Conservation (phyloP, 2,329 filamentous ascomycete species). For the Cladophialophora bantiana region DNA sequence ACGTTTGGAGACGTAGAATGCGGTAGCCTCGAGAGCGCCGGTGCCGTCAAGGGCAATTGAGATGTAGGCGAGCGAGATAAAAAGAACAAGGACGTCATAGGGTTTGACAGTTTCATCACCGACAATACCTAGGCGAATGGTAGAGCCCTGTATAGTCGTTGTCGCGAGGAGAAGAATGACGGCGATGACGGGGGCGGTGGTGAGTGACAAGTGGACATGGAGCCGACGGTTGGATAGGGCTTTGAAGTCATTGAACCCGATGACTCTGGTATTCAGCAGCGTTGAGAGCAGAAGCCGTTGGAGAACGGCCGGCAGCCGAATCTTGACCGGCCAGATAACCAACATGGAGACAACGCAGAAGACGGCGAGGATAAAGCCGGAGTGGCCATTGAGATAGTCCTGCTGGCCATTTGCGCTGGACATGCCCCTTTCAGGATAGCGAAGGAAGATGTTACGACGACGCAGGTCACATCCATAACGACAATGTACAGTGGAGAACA, state of each 20-base stretch:
- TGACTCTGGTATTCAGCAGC: constrained; percentile 26
- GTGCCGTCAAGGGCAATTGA: constrained; percentile 41
- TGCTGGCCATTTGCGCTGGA: constrained; percentile 29
- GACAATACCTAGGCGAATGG: constrained; percentile 39
- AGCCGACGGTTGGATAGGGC: constrained; percentile 23
- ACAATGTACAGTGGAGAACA: not conserved
- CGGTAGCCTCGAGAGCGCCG: constrained; percentile 39
- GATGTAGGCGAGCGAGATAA: constrained; percentile 41
- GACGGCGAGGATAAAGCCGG: constrained; percentile 39
- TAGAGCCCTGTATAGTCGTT: constrained; percentile 40
- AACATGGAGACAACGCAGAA: constrained; percentile 39
- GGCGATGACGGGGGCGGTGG: constrained; percentile 38
- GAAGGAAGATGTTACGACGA: not conserved
- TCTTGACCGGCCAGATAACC: constrained; percentile 38
- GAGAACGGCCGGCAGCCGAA: constrained; percentile 32
- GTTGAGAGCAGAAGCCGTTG: constrained; percentile 26
- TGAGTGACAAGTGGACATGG: constrained; percentile 37
- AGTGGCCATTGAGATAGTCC: constrained; percentile 39
- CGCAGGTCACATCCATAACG: not conserved
- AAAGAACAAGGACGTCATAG: constrained; percentile 42
- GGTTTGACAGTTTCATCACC: constrained; percentile 40
- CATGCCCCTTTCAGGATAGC: constrained; percentile 15
- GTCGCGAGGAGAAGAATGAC: constrained; percentile 40
- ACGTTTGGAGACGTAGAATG: constrained; percentile 39
- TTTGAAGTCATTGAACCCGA: constrained; percentile 23